These are phyloP conservation scores for Cryptococcus sp. DNA, from an alignment of 1,284 basidiomycete species.

Conservation along the genomic window DNA sequence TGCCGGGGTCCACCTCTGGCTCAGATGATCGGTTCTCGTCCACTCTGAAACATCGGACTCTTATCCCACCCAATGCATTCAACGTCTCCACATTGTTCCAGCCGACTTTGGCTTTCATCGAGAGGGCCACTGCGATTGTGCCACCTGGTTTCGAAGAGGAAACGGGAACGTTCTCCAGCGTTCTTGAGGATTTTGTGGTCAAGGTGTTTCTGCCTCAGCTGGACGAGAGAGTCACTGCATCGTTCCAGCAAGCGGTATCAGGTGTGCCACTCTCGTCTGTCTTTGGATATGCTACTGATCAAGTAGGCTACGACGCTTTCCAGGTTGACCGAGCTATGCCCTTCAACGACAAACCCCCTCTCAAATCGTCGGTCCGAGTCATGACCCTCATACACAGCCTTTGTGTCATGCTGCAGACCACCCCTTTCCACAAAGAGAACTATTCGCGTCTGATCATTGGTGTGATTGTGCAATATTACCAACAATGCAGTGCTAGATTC, in stretches of 20 bases:
- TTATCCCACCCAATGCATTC: slow-evolving; percentile 89
- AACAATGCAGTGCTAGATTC: slow-evolving; percentile 84
- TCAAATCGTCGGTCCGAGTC: slow-evolving; percentile 80
- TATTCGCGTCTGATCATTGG: slow-evolving; percentile 90
- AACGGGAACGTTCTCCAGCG: slow-evolving; percentile 61
- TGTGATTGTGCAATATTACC: slow-evolving; percentile 96
- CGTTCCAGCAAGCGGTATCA: slow-evolving; percentile 81
- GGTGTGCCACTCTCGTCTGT: slow-evolving; percentile 51
- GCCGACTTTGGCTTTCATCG: slow-evolving; percentile 82
- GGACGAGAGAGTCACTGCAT: slow-evolving; percentile 84
- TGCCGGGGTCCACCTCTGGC: slow-evolving; percentile 45
- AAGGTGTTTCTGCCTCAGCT: slow-evolving; percentile 90
- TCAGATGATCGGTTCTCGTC: slow-evolving; percentile 67
- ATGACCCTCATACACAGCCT: slow-evolving; percentile 89
- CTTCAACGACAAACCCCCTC: slow-evolving; percentile 29
- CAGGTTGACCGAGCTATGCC: slow-evolving; percentile 47
- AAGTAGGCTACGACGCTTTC: slow-evolving; percentile 72
- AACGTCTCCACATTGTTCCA: slow-evolving; percentile 92
- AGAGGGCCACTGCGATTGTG: slow-evolving; percentile 62
- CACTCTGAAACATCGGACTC: slow-evolving; percentile 68
- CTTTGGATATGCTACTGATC: too few species aligned
- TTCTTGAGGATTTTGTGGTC: slow-evolving; percentile 87
- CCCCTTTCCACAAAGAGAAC: slow-evolving; percentile 94
- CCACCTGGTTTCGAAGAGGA: slow-evolving; percentile 66
- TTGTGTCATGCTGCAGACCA: slow-evolving; percentile 84